Evolutionary conservation across 2,329 filamentous ascomycete species (phyloP), one percentile per base, ranked within the genome.

Genomic region (Monosporascus sp.): DNA sequence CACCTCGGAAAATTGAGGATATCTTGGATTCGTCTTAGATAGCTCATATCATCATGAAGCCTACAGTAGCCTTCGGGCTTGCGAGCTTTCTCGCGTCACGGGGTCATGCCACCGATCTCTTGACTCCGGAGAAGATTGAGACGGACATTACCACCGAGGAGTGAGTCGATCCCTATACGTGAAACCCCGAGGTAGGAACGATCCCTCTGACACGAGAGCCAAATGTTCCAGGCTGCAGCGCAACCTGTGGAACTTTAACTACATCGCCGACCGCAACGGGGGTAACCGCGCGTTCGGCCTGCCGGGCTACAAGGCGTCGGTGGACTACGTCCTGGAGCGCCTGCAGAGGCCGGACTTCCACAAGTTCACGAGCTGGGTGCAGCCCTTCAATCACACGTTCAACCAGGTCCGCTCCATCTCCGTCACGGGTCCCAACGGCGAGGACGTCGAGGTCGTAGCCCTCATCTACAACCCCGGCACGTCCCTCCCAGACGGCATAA

Each of bases 271-370:
- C 31, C 70, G 75, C 49, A 79, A 85, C 59, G 80, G 78, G 39
- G 81, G 81, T 17, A 84, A 83, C 65, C 74, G 82, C 49, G 82
- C 82, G 5, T 84, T 82, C 53, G 82, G 82, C 15, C 69, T 79
- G 9, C 79, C 80, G 1, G 82, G 82, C 15, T 85, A 77, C 71
- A 74, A 75, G 49, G 81, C 80, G 2, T 84, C 81, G 0, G 66
- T 79, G 18, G 79, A 85, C 59, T 84, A 78, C 60, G 68, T 85
- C 52, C 70, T 81, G 5, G 75, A 76, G 50, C 75, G 76, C 14
- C 65, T 70, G 14, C 58, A 67, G 54, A 69, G 58, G 35, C 68
- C 70, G 22, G 73, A 75, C 55, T 63, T 63, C 51, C 67, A 72
- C 48, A 62, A 75, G 47, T 68, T 78, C 45, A 68, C 78, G 57